Base-by-base conservation (phyloP, 331 rosid genomes). In the Phaseolus coccineus region DNA sequence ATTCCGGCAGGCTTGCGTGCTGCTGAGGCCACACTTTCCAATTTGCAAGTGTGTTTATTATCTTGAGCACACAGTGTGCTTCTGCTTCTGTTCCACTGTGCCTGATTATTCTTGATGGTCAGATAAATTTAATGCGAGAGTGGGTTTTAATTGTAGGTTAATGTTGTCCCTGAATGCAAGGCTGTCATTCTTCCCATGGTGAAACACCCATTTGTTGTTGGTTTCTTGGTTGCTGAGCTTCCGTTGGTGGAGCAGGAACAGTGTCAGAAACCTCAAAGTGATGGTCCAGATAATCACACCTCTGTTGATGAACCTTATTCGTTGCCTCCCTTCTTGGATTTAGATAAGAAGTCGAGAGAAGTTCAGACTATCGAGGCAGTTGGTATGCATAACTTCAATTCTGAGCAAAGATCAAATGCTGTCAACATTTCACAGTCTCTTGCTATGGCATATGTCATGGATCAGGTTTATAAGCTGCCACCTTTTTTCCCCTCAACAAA, bases 151-250 rank as follows among this genome's bases (percentile, higher is more conserved):
- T 74, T 81, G 81, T 79, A 95, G 99, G 94, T 83, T 33, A 90
- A 90, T 83, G 83, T 83, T 76, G 74, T 93, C 44, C 87, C 92
- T 10, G 98, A 95, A 77, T 81, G 85, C 27, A 90, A 87, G 70
- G 94, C 99, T 72, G 84, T 87, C 24, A 94, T 93, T 81, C 88
- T 93, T 76, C 99, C 99, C 1, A 90, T 95, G 97, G 97, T 95
- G 75, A 91, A 95, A 75, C 91, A 84, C 81, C 99, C 99, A 3
- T 95, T 95, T 93, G 93, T 95, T 78, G 98, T 95, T 73, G 99
- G 99, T 58, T 95, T 93, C 91, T 87, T 95, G 92, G 98, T 93
- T 65, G 99, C 99, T 1, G 99, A 95, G 80, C 90, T 91, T 88
- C 93, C 91, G 2, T 24, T 77, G 83, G 28, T 89, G 84, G 96